Evolutionary conservation across 345 rosid genomes (phyloP).

Genomic region (Lepidium africanum): DNA sequence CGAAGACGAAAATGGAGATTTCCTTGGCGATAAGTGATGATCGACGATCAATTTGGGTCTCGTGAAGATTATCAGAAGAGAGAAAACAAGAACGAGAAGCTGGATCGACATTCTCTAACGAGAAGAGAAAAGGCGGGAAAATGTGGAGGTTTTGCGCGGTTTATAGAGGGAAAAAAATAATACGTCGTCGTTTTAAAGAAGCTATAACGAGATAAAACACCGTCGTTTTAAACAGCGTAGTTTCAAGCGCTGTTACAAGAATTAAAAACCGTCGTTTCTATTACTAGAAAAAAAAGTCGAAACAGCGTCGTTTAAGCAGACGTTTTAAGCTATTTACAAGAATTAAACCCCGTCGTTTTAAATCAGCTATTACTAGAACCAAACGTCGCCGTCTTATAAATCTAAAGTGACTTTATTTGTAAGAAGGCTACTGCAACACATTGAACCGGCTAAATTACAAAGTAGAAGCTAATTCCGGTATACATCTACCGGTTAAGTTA

Average conservation of each 20-base stretch:
- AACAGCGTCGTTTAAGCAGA: too few species aligned
- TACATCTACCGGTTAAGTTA: neutral
- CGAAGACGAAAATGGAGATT: neutral
- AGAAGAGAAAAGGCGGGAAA: constrained; percentile 28
- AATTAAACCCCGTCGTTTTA: constrained; percentile 19
- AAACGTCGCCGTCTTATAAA: neutral
- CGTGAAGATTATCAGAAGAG: constrained; percentile 27
- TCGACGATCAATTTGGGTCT: constrained; percentile 19
- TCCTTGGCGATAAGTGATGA: constrained; percentile 5
- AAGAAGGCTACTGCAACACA: neutral
- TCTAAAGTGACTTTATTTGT: neutral
- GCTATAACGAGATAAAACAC: neutral
- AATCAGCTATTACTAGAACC: neutral
- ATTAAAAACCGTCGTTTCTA: too few species aligned
- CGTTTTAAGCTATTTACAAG: too few species aligned
- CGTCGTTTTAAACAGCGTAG: constrained; percentile 14
- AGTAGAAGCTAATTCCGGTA: neutral
- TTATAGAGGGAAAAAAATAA: too few species aligned
- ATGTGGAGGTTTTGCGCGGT: neutral
- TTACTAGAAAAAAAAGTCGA: too few species aligned
- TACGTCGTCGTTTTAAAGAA: constrained; percentile 14
- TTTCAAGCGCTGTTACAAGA: too few species aligned
- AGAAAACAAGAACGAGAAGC: constrained; percentile 33
- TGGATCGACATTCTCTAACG: constrained; percentile 29
- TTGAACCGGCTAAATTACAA: neutral